Percentiles rank a stretch among this genome's conserved stretches.
Evolutionary conservation across 352 stramenopile species (phyloP).

Genomic region (Albugo candida): DNA sequence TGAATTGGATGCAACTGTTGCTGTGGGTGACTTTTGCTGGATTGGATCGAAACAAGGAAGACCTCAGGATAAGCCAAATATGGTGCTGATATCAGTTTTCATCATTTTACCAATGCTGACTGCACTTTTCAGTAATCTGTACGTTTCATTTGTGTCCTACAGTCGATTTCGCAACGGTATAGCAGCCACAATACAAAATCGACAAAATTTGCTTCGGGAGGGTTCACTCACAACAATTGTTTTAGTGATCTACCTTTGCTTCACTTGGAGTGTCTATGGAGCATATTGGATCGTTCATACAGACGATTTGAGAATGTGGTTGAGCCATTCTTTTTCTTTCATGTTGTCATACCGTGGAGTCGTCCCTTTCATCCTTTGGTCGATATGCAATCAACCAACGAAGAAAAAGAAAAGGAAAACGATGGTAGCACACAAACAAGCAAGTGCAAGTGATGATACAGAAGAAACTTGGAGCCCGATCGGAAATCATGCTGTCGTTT

Average conservation of each 20-base stretch:
- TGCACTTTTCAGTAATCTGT: constrained; percentile 36
- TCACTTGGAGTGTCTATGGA: constrained; percentile 49
- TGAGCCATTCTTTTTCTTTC: constrained; percentile 40
- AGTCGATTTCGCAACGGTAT: constrained; percentile 37
- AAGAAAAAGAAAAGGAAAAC: constrained; percentile 4
- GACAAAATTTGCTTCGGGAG: constrained; percentile 32
- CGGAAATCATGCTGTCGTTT: background rate
- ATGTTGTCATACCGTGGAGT: constrained; percentile 50
- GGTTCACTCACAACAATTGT: constrained; percentile 53
- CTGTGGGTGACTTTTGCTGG: constrained; percentile 55
- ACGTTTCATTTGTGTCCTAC: constrained; percentile 43
- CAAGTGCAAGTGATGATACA: constrained; percentile 1
- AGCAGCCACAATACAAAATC: constrained; percentile 31
- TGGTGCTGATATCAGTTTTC: constrained; percentile 38
- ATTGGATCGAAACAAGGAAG: constrained; percentile 23
- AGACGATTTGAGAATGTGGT: constrained; percentile 11
- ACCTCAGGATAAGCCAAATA: constrained; percentile 14
- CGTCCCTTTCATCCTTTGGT: constrained; percentile 52
- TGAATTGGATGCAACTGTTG: constrained; percentile 30
- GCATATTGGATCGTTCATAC: constrained; percentile 33
- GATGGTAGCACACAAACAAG: background rate
- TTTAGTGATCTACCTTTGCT: constrained; percentile 34
- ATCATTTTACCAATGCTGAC: constrained; percentile 30
- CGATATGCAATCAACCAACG: constrained; percentile 26
- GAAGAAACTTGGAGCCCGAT: background rate